A percentile compares a stretch with the other conserved stretches of the same genome.
Conservation (phyloP, 2,329 filamentous ascomycete genomes). For the Samsoniella hepiali region DNA sequence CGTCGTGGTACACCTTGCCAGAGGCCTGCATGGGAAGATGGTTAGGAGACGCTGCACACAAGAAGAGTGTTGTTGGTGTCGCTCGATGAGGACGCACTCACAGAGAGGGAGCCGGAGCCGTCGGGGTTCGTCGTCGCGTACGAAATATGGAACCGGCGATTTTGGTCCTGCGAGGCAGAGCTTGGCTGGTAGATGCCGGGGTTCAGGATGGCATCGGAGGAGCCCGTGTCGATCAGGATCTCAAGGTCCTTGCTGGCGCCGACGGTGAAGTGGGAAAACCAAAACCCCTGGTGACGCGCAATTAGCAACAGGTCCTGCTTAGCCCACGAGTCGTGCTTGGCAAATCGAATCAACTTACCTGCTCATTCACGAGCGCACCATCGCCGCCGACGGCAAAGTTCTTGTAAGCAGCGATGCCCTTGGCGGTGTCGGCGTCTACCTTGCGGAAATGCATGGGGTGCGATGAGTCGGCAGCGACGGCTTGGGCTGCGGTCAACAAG, state of each 20-base stretch:
- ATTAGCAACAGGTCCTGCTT: neutral
- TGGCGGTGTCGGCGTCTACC: conserved; percentile 19
- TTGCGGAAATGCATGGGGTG: conserved; percentile 21
- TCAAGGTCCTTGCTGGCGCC: conserved; percentile 23
- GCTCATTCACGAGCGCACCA: conserved; percentile 18
- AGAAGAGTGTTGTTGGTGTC: neutral
- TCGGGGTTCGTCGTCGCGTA: conserved; percentile 24
- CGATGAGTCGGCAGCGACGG: conserved; percentile 20
- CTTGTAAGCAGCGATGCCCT: conserved; percentile 17
- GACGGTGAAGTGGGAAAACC: conserved; percentile 24
- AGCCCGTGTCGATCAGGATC: conserved; percentile 24
- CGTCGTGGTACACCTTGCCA: conserved; percentile 22
- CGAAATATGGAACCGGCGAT: conserved; percentile 19
- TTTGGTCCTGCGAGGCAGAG: conserved; percentile 14
- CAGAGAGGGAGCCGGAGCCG: conserved; percentile 20
- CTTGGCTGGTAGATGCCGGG: conserved; percentile 23
- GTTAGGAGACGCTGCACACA: neutral
- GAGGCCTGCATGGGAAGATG: conserved; percentile 16
- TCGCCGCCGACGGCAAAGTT: conserved; percentile 1
- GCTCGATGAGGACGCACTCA: neutral
- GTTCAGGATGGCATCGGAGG: conserved; percentile 22
- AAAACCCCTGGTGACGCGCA: conserved; percentile 20
- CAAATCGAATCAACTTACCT: conserved; percentile 5
- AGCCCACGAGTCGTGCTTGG: neutral
- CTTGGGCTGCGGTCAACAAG: conserved; percentile 18